Conservation (phyloP, 164 flowering plant species). For the Magnolia changhungtana region DNA sequence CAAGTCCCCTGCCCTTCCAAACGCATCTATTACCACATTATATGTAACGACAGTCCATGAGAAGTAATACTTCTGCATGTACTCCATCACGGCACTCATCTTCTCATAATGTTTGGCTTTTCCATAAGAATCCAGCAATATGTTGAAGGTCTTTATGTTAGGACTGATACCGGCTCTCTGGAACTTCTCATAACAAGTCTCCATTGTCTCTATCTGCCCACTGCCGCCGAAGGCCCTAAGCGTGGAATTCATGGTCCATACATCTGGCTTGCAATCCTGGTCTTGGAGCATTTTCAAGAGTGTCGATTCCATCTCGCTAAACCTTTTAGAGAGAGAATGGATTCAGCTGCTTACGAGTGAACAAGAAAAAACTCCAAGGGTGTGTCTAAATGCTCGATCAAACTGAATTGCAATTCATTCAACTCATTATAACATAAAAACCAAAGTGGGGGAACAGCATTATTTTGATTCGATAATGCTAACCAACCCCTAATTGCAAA, state of each 20-base stretch:
- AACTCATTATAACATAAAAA: neutral
- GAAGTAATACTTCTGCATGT: constrained; percentile 88
- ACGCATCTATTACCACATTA: constrained; percentile 92
- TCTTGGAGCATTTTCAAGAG: constrained; percentile 68
- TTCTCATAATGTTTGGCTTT: constrained; percentile 65
- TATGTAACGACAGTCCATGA: constrained; percentile 92
- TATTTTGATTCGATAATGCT: neutral
- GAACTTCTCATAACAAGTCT: constrained; percentile 91
- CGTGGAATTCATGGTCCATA: constrained; percentile 96
- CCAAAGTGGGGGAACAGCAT: neutral
- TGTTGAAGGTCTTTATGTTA: constrained; percentile 84
- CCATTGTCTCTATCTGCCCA: constrained; percentile 94
- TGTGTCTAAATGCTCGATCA: too few species aligned
- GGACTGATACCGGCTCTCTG: constrained; percentile 81
- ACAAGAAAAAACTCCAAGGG: neutral
- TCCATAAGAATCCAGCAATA: constrained; percentile 90
- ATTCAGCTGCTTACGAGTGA: constrained; percentile 9
- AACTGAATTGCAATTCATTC: neutral
- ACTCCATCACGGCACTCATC: constrained; percentile 94
- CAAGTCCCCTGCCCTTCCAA: constrained; percentile 90
- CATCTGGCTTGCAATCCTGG: constrained; percentile 70
- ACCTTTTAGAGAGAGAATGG: constrained; percentile 38
- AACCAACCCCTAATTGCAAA: neutral
- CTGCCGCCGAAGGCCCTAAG: constrained; percentile 88
- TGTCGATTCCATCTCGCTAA: constrained; percentile 77